Percentiles rank a stretch among this genome's conserved stretches.
These are phyloP conservation scores for Magnusiomyces suaveolens DNA, from an alignment of 1,139 yeast species.

Conservation along the genomic window DNA sequence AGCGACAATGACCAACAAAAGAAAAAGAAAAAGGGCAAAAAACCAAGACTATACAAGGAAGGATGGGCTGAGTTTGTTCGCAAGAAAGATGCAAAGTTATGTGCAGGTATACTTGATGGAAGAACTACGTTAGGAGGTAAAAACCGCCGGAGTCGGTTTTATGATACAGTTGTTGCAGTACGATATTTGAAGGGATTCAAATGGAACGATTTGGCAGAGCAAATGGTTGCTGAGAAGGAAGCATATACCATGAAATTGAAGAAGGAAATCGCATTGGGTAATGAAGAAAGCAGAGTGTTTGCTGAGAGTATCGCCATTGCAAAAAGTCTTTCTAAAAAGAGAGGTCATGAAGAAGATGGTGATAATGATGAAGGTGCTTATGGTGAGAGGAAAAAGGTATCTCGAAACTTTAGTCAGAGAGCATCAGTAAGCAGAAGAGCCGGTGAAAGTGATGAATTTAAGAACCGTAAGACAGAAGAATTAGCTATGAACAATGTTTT, in stretches of 20 bases:
- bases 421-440: conserved; percentile 17
- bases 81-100: conserved; percentile 79
- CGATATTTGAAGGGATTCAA: conserved; percentile 86
- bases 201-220: conserved; percentile 92
- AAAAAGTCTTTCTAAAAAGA: conserved; percentile 54
- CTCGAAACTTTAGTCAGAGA: conserved; percentile 28
- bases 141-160: conserved; percentile 71
- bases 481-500: background rate
- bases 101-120: conserved; percentile 80
- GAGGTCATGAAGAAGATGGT: conserved; percentile 13
- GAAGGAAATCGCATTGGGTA: conserved; percentile 82
- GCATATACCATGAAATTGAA: conserved; percentile 78
- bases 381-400: conserved; percentile 7
- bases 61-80: conserved; percentile 94
- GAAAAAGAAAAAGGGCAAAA: conserved; percentile 22
- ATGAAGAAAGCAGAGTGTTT: conserved; percentile 73
- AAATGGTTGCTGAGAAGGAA: conserved; percentile 84
- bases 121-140: conserved; percentile 76
- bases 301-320: conserved; percentile 77
- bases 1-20: conserved; percentile 70
- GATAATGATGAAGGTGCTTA: conserved; percentile 44
- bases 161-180: conserved; percentile 87
- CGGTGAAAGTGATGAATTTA: background rate
- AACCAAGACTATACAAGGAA: conserved; percentile 77
- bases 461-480: background rate